Percentiles rank a stretch among this genome's conserved stretches.
Evolutionary conservation across 1,284 basidiomycete species (phyloP).

Genomic region (Sporisorium scitamineum): DNA sequence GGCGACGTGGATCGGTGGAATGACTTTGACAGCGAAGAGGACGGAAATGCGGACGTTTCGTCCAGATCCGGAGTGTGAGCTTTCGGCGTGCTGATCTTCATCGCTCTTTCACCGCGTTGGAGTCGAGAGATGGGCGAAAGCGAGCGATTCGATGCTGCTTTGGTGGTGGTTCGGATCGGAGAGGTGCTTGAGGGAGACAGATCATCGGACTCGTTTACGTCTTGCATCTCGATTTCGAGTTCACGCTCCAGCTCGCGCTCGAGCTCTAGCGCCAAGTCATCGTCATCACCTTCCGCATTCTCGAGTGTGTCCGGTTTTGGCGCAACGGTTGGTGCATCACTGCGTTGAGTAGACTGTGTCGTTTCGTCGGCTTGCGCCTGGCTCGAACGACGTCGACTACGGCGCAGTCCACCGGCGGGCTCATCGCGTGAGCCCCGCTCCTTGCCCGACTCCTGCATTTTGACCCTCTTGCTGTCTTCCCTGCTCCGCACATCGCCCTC

Average conservation of each 20-base stretch:
- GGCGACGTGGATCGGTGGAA: slow-evolving; percentile 9
- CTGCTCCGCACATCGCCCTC: background rate
- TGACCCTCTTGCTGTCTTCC: slow-evolving; percentile 6
- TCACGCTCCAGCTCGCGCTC: slow-evolving; percentile 46
- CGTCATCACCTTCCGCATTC: slow-evolving; percentile 20
- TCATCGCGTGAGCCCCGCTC: slow-evolving; percentile 2
- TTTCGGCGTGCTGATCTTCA: slow-evolving; percentile 34
- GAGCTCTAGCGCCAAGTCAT: slow-evolving; percentile 41
- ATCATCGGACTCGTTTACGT: slow-evolving; percentile 5
- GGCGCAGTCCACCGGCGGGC: slow-evolving; percentile 13
- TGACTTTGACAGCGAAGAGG: background rate
- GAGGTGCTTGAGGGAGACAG: background rate
- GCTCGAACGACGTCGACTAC: slow-evolving; percentile 33
- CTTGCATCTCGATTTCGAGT: slow-evolving; percentile 33
- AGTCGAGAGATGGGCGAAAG: slow-evolving; percentile 38
- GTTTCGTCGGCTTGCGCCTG: slow-evolving; percentile 22
- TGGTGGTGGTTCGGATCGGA: background rate
- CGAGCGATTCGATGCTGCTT: slow-evolving; percentile 3
- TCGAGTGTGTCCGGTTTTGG: background rate
- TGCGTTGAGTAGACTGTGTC: background rate
- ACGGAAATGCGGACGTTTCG: background rate
- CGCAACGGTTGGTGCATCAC: background rate
- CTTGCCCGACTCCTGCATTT: background rate
- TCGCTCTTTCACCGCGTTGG: slow-evolving; percentile 10
- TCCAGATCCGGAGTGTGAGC: slow-evolving; percentile 38